A percentile compares a stretch with the other conserved stretches of the same genome.
Conservation (phyloP, 2,329 filamentous ascomycete species). For the Thielaviopsis musarum region DNA sequence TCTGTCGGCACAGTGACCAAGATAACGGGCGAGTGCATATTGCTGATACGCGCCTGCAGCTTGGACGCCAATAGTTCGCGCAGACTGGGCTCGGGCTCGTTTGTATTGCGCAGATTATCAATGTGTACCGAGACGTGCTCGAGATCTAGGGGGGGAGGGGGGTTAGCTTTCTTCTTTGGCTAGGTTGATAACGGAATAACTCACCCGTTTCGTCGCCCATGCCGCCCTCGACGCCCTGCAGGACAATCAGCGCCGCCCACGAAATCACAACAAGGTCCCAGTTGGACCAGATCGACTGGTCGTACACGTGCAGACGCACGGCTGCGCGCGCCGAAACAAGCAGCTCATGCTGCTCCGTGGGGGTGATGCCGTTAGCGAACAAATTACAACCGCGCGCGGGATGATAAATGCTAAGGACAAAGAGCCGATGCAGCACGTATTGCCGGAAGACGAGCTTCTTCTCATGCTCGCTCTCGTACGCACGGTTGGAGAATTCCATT, state of each 20-base stretch:
- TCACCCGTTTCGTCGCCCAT: constrained; percentile 18
- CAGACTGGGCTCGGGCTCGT: constrained; percentile 17
- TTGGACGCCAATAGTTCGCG: constrained; percentile 15
- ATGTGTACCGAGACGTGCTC: constrained; percentile 18
- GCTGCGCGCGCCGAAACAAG: constrained; percentile 25
- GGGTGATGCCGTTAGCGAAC: constrained; percentile 22
- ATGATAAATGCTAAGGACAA: constrained; percentile 27
- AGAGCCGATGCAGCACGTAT: constrained; percentile 25
- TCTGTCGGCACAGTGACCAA: constrained; percentile 11
- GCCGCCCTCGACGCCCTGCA: constrained; percentile 25
- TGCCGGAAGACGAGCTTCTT: constrained; percentile 14
- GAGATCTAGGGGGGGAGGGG: constrained; percentile 14
- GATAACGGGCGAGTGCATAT: constrained; percentile 15
- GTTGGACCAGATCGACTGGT: constrained; percentile 26
- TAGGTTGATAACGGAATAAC: not conserved
- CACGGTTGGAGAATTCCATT: constrained; percentile 20
- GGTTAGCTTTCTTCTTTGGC: not conserved
- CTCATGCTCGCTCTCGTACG: constrained; percentile 3
- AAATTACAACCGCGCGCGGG: constrained; percentile 23
- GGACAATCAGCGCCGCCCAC: constrained; percentile 26
- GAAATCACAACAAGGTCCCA: constrained; percentile 28
- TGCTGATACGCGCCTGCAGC: constrained; percentile 17
- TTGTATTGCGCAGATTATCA: constrained; percentile 17
- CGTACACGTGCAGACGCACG: constrained; percentile 23
- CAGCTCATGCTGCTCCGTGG: constrained; percentile 24